These are phyloP conservation scores for Trichomonascaceae sp. DNA, from an alignment of 1,139 yeast species.

Conservation along the genomic window DNA sequence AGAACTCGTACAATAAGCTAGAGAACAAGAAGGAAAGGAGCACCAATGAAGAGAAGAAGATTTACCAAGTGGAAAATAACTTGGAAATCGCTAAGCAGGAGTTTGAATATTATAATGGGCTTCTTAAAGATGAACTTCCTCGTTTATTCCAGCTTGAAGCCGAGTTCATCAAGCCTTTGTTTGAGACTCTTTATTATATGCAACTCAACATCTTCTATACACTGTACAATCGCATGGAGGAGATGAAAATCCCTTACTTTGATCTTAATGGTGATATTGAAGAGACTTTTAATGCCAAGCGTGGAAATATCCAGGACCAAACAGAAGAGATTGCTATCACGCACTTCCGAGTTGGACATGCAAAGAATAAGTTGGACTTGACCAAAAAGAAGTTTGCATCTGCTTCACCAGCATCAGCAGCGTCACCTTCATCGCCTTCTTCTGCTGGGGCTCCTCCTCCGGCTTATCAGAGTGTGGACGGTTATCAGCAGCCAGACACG, in stretches of 20 bases:
- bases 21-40: conserved; percentile 79
- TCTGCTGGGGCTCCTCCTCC: conserved; percentile 20
- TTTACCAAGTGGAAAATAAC: conserved; percentile 85
- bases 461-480: conserved; percentile 24
- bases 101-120: conserved; percentile 89
- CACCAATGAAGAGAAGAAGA: conserved; percentile 82
- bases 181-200: conserved; percentile 93
- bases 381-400: conserved; percentile 70
- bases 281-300: conserved; percentile 70
- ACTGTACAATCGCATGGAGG: conserved; percentile 83
- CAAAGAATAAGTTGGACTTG: conserved; percentile 74
- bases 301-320: conserved; percentile 86
- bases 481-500: conserved; percentile 21
- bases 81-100: conserved; percentile 91
- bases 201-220: conserved; percentile 95
- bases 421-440: conserved; percentile 27
- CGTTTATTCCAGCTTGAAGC: conserved; percentile 80
- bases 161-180: conserved; percentile 86
- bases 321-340: conserved; percentile 83
- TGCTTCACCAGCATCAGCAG: conserved; percentile 36
- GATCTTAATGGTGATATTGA: conserved; percentile 77
- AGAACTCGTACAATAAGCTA: conserved; percentile 58
- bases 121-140: conserved; percentile 88
- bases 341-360: conserved; percentile 84
- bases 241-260: conserved; percentile 93